Conservation (phyloP, 1,284 basidiomycete species). For the Erythrobasidium hasegawianum region DNA sequence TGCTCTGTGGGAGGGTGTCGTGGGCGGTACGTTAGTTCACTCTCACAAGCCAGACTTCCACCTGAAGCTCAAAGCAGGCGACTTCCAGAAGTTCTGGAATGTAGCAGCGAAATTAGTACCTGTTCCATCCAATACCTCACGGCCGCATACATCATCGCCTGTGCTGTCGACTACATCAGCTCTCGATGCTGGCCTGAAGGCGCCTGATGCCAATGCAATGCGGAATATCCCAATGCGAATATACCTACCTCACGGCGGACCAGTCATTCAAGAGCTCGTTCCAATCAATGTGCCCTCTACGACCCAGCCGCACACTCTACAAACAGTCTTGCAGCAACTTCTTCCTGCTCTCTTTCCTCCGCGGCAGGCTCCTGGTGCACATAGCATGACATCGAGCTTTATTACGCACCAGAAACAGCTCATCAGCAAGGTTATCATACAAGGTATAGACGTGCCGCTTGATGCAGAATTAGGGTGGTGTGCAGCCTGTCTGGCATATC, state of each 20-base stretch:
- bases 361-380: conserved; percentile 54
- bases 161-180: conserved; percentile 53
- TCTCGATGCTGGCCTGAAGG: conserved; percentile 58
- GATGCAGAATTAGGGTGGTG: conserved; percentile 92
- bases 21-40: conserved; percentile 32
- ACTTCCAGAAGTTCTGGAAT: conserved; percentile 90
- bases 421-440: conserved; percentile 60
- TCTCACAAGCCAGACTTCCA: no score
- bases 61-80: conserved; percentile 63
- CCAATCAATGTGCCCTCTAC: conserved; percentile 56
- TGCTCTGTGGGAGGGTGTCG: conserved; percentile 88
- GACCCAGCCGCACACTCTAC: conserved; percentile 5
- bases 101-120: conserved; percentile 76
- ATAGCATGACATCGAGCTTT: conserved; percentile 35
- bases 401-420: conserved; percentile 56
- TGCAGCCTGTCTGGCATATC: conserved; percentile 79
- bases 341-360: conserved; percentile 49
- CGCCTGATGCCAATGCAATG: conserved; percentile 69
- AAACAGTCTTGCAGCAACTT: conserved; percentile 49
- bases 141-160: conserved; percentile 52
- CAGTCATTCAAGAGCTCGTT: conserved; percentile 81
- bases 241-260: conserved; percentile 79
- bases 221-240: conserved; percentile 81
- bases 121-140: conserved; percentile 52
- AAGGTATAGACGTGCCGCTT: conserved; percentile 78